Base-by-base conservation (phyloP, 805 yeast species). In the Zygosaccharomyces lentus region DNA sequence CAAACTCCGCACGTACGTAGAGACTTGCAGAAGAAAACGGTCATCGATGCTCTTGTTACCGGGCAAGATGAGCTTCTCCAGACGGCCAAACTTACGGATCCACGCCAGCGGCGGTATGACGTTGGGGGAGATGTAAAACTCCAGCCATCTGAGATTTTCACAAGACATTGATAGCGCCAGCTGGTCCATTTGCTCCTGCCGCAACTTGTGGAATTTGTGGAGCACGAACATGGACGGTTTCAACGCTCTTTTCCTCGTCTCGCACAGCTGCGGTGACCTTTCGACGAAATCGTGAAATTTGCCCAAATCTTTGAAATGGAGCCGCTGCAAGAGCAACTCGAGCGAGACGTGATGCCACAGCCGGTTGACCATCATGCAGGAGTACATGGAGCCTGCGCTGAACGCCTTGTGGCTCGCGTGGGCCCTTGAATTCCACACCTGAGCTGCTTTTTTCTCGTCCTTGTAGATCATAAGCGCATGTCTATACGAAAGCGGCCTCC, bases 121-220 rank as follows among this genome's bases (percentile, higher is more conserved):
- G 37, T 72, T 73, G 6, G 96, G 91, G 59, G 96, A 88, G 58
- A 90, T 84, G 66, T 84, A 87, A 55, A 88, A 72, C 62, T 89
- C 96, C 25, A 89, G 68, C 84, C 85, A 80, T 53, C 74, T 71
- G 36, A 88, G 61, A 35, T 72, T 67, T 2, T 74, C 69, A 31
- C 81, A 78, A 25, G 75, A 62, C 4, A 73, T 51, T 4, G 55
- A 44, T 15, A 62, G 58, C 2, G 76, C 66, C 7, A 82, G 56
- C n/a, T 56, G 38, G 19, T 81, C 81, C 21, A 87, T 54, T 17
- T 81, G 75, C 9, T 61, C 51, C 58, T 83, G 88, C 42, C 67
- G 70, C 2, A 79, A 73, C 45, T 72, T 73, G 35, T 73, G 70
- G 26, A 87, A 61, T 62, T 85, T 87, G 63, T 86, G 87, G 51